phyloP scores from a whole-genome alignment of 768 basidiomycete genomes.

The Calocera viscosa region DNA sequence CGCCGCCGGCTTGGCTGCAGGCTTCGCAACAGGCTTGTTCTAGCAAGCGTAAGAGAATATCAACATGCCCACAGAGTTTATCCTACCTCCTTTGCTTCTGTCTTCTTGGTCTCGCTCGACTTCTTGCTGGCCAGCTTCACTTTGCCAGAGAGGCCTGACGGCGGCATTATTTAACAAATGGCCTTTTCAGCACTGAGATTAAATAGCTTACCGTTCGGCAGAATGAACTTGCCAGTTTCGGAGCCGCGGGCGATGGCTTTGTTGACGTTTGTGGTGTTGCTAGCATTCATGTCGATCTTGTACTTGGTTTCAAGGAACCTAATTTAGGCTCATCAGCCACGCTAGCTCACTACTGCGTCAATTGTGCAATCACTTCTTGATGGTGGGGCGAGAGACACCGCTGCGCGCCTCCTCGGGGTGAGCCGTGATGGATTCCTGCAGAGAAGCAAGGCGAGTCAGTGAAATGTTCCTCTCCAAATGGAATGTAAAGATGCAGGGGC shows the following conservation, averaged over 20 bases:
- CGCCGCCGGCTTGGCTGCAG: too few relatives aligned
- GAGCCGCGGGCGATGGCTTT: slow-evolving; percentile 15
- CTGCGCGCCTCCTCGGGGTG: slow-evolving; percentile 15
- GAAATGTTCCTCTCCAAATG: not conserved
- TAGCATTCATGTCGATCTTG: slow-evolving; percentile 14
- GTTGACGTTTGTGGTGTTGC: slow-evolving; percentile 12
- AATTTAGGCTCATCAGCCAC: not conserved
- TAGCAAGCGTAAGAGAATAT: not conserved
- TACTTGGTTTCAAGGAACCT: slow-evolving; percentile 15
- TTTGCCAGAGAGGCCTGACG: slow-evolving; percentile 14
- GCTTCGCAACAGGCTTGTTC: slow-evolving; percentile 15
- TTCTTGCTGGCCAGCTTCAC: slow-evolving; percentile 17
- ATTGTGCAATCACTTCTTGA: slow-evolving; percentile 15
- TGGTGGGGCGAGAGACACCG: slow-evolving; percentile 16
- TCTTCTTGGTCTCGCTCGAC: slow-evolving; percentile 11
- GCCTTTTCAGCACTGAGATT: not conserved
- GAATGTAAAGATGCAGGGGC: not conserved
- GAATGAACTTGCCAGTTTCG: slow-evolving; percentile 14
- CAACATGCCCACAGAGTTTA: not conserved
- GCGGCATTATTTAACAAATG: not conserved
- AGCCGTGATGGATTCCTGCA: slow-evolving; percentile 15
- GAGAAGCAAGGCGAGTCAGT: slow-evolving; percentile 10
- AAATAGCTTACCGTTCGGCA: slow-evolving; percentile 12
- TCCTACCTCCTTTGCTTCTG: slow-evolving; percentile 8
- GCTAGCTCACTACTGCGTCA: not conserved